Base-by-base conservation (phyloP, 768 basidiomycete genomes). In the Hypholoma sublateritium region DNA sequence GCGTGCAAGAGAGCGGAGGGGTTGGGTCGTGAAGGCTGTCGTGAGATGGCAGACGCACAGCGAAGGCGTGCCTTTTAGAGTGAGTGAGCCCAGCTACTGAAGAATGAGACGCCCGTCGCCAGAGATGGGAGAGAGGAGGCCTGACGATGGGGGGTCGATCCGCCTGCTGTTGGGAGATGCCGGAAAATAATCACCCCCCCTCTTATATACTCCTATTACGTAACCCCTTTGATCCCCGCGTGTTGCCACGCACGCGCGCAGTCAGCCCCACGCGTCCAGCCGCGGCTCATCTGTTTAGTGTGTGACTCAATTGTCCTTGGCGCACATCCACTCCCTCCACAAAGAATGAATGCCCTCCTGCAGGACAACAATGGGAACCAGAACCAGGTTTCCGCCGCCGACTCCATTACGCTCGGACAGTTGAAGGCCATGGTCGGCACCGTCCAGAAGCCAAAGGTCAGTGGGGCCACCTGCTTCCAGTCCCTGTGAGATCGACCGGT, bases 21-120 rank as follows among this genome's bases (percentile, higher is more conserved):
- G 64, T 69, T 66, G 67, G 74, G 84, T 91, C 89, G 90, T 91
- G 79, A 84, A 66, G 73, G 69, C 74, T 67, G 81, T 91, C 89
- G 89, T 90, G 65, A 56, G 64, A 62, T 69, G 90, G 89, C 89
- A 78, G 79, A 93, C 90, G 90, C 90, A 80, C 90, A 91, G 80
- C 87, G 80, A 92, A 93, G 90, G 90, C 90, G 90, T 83, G 89
- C 89, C 89, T 91, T 91, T 92, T 91, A 68, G 65, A 62, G 62
- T 66, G 71, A 71, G 70, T 67, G 61, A 63, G 67, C 63, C 67
- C 64, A 62, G 62, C 66, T 65, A 63, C 59, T 60, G 57, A 59
- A 70, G 71, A 41, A 63, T 70, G 67, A 69, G 71, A 70, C 70
- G 67, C 67, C 59, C 51, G 53, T 53, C 53, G 53, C 53, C 53